Base-by-base conservation (phyloP, 257 asterid species). In the Capsicum rhomboideum region DNA sequence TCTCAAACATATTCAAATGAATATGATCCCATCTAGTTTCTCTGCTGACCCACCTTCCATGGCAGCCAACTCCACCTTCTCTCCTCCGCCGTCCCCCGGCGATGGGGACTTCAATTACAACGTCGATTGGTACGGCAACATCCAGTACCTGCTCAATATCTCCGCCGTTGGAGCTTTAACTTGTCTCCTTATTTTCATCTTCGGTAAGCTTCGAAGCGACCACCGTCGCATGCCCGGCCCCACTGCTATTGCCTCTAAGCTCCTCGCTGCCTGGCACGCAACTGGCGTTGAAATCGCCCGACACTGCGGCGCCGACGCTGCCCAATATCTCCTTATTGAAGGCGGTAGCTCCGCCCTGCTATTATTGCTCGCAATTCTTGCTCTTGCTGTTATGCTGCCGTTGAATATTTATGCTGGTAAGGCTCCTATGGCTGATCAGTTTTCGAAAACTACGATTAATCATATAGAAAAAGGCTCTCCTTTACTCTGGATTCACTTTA, bases 271-370 rank as follows among this genome's bases (percentile, higher is more conserved):
- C 16, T 97, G 99, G 99, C 97, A 95, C 85, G 98, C 98, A 83
- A 93, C 98, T 80, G 91, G 98, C 61, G 91, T 93, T n/a, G 96
- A 95, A 90, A 95, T 97, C 84, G 95, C 99, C 77, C 92, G 90
- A 66, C 98, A 93, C 86, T 93, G 98, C 53, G 99, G 99, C 1
- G 99, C 99, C 54, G 99, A 97, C 69, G 98, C 98, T 20, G 98
- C 99, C 4, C 99, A 97, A 72, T 97, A 93, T 85, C 95, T 95
- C 49, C 86, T 95, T 6, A 95, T 95, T 29, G 99, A 97, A 85
- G 99, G 99, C 56, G 98, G 98, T 49, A 93, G 91, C 91, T 97
- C 91, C 10, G 94, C 93, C 14, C 78, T 97, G 52, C 94, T 97
- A 49, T 86, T 97, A 42, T 83, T 92, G 80, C 90, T 97, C 0